Evolutionary conservation across 106 monocot genomes (phyloP), one percentile per base, ranked within the genome.

Genomic region (Phalaenopsis aphrodite): DNA sequence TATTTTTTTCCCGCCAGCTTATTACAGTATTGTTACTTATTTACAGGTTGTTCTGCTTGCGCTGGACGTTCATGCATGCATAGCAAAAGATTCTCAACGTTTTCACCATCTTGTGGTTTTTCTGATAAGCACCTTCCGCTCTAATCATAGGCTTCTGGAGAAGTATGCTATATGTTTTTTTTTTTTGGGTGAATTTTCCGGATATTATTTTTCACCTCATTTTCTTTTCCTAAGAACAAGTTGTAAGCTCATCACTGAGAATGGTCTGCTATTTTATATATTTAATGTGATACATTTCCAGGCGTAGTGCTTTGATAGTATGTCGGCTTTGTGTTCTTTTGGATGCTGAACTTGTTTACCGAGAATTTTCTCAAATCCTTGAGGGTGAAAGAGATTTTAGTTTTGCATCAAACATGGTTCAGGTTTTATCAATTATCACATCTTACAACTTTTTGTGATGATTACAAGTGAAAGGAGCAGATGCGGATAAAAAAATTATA

Each of bases 371-470:
- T 41, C 80, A 79, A 79, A 91, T 93, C 65, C 90, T 99, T 41
- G 88, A 91, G 89, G 84, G 80, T 64, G 95, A 99, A 88, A 79
- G 55, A 80, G 93, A 99, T 77, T 81, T 91, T 19, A 85, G 88
- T 52, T 99, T 99, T 86, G 99, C 99, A 36, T 87, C 88, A 36
- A 86, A 71, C 52, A 99, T 99, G 95, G 91, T 99, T 88, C 95
- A 99, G 99, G 99, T 99, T 84, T 77, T 79, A 41, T 41, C 8
- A 36, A 81, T 72, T 21, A 74, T 64, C 38, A 73, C 4, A 37
- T 75, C 66, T 46, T 73, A 24, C 19, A 42, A 16, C 73, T 74
- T 74, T n/a, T 74, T 45, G 47, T 68, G 11, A 17, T 69, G 71
- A 43, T 38, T n/a, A 4, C 1, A 3, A 45, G 18, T 41, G 16